Base-by-base conservation (phyloP, 148 eudicot species). In the Oxyria digyna region DNA sequence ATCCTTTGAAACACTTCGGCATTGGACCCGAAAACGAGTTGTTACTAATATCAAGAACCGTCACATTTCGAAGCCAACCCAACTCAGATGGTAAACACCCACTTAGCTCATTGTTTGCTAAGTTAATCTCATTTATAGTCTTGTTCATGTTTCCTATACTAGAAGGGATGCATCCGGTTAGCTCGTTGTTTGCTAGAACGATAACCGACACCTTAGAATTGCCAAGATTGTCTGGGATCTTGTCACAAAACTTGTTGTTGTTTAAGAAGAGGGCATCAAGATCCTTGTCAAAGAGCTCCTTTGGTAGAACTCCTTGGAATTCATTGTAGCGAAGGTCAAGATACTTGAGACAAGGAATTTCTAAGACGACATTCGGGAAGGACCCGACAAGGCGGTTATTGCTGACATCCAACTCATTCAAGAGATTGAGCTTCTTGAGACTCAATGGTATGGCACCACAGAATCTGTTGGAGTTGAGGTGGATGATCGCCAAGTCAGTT, bases 131-230 rank as follows among this genome's bases (percentile, higher is more conserved):
- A 0, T 84, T 74, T 0, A 91, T 69, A 3, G 86, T 88, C 1
- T 23, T 64, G 0, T 63, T 73, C 97, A 91, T 83, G n/a, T 84
- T 76, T 3, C 74, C 70, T 0, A 91, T 85, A 35, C 78, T 69
- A 0, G 69, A 0, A 0, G 97, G 96, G 29, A 91, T 73, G 77
- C 96, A 91, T 3, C 93, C 91, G 0, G 59, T 74, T 3, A 89
- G 14, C n/a, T 82, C 68, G 59, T 82, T 87, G 38, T 89, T 82
- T 3, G 93, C 96, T 10, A 89, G 1, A 0, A 89, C 96, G 3
- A 91, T 41, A 0, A 82, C 97, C 0, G 97, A 91, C 0, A 89
- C 93, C 0, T 88, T 72, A 0, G 88, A 89, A 63, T 84, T 82
- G 0, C 86, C 93, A 4, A 89, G 13, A 71, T 81, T 91, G 5